These are phyloP conservation scores for Eucalyptus urophylla DNA, from an alignment of 345 rosid genomes.

Conservation along the genomic window DNA sequence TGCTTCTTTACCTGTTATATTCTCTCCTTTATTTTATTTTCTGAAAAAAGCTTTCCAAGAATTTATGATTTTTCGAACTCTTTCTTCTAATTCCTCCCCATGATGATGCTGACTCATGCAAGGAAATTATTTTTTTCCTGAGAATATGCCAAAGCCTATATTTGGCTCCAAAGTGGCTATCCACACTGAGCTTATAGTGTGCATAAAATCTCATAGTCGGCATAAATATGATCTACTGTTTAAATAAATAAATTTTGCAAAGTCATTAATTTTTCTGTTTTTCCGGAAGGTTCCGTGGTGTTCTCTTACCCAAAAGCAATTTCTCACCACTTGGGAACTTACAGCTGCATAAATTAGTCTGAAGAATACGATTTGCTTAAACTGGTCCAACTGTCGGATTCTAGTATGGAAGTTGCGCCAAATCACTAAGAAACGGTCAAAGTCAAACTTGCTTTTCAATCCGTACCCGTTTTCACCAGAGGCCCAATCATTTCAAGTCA, in stretches of 20 bases:
- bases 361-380: background rate
- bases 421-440: background rate
- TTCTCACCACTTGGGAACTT: background rate
- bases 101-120: slow-evolving; percentile 22
- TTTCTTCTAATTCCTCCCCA: background rate
- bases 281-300: background rate
- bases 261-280: background rate
- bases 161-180: background rate
- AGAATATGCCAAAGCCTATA: slow-evolving; percentile 20
- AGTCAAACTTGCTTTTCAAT: background rate
- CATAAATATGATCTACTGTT: background rate
- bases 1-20: slow-evolving; percentile 26
- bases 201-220: background rate
- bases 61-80: background rate
- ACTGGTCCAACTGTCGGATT: background rate
- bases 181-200: background rate
- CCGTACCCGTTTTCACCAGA: background rate
- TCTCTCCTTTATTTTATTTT: background rate
- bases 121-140: background rate
- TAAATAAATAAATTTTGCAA: background rate
- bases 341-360: background rate
- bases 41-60: background rate
- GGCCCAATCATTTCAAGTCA: background rate
- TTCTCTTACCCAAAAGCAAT: background rate
- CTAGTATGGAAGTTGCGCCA: background rate